Evolutionary conservation across 2,329 filamentous ascomycete species (phyloP).

Genomic region (Aspergillus uvarum): DNA sequence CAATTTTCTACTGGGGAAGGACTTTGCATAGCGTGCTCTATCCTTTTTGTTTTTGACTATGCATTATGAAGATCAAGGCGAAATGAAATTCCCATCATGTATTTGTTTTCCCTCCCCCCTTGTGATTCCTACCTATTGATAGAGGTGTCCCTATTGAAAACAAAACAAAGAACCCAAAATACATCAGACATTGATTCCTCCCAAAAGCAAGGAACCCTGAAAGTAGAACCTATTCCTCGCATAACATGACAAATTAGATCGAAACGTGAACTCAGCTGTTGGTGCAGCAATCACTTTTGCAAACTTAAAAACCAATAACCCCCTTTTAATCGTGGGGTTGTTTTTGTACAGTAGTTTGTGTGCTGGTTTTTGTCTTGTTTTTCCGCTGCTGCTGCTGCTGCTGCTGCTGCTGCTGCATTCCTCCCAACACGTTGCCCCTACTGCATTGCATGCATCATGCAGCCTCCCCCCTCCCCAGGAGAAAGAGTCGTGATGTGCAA

Average conservation of each 20-base stretch:
- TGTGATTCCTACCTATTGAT: not conserved
- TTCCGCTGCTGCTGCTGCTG: not conserved
- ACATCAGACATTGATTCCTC: too few relatives aligned
- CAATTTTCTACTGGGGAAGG: slow-evolving; percentile 3
- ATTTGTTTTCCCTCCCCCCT: not conserved
- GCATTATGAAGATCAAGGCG: slow-evolving; percentile 5
- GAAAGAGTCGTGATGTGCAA: too few relatives aligned
- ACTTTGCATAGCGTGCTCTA: slow-evolving; percentile 19
- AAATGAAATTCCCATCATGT: slow-evolving; percentile 2
- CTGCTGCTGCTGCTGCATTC: not conserved
- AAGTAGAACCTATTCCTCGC: not conserved
- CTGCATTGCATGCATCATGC: not conserved
- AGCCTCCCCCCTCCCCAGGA: not conserved
- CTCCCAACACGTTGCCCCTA: not conserved
- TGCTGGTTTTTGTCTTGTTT: not conserved
- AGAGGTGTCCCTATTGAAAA: not conserved
- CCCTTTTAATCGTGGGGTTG: not conserved
- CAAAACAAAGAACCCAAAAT: too few relatives aligned
- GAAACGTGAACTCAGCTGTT: not conserved
- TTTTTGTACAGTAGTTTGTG: not conserved
- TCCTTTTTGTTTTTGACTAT: slow-evolving; percentile 1
- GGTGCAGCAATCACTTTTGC: not conserved
- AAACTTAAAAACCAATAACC: not conserved
- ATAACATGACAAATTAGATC: not conserved
- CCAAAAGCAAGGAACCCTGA: not conserved